A percentile compares a stretch with the other conserved stretches of the same genome.
Conservation (phyloP, 371 early-diverging fungal species). For the Gilbertella persicaria region DNA sequence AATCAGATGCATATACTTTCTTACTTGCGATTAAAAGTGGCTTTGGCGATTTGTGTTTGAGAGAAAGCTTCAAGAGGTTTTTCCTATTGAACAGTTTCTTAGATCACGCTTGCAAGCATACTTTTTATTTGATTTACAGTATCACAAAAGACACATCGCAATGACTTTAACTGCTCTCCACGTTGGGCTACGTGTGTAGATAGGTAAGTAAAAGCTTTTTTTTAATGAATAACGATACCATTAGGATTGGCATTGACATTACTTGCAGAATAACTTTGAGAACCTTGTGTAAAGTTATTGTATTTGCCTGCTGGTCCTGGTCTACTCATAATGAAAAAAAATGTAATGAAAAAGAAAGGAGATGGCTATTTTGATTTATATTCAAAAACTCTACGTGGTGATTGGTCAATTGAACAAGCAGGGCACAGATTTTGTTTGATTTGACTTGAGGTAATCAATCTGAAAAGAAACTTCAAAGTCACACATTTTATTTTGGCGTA, state of each 20-base stretch:
- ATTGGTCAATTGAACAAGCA: too few relatives aligned
- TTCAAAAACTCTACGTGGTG: too few relatives aligned
- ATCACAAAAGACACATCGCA: conserved; percentile 28
- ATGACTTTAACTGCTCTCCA: background rate
- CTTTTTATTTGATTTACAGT: conserved; percentile 3
- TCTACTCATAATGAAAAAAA: conserved; percentile 6
- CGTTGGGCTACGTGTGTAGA: too few relatives aligned
- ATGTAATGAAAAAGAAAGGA: conserved; percentile 1
- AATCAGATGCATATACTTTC: too few relatives aligned
- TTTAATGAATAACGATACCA: too few relatives aligned
- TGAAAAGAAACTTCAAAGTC: too few relatives aligned
- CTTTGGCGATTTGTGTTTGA: conserved; percentile 21
- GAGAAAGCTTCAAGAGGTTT: conserved; percentile 31
- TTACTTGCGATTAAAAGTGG: conserved; percentile 22
- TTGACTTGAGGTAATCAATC: too few relatives aligned
- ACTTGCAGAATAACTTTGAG: conserved; percentile 12
- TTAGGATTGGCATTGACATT: conserved; percentile 19
- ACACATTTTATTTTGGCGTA: too few relatives aligned
- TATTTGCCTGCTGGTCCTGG: conserved; percentile 24
- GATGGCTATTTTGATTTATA: too few relatives aligned
- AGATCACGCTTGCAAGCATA: background rate
- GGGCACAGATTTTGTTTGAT: too few relatives aligned
- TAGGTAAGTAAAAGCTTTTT: too few relatives aligned
- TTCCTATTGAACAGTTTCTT: conserved; percentile 11
- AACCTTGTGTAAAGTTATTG: conserved; percentile 2